Evolutionary conservation across 1,284 basidiomycete species (phyloP), one percentile per base, ranked within the genome.

Genomic region (Fomitopsis betulina): DNA sequence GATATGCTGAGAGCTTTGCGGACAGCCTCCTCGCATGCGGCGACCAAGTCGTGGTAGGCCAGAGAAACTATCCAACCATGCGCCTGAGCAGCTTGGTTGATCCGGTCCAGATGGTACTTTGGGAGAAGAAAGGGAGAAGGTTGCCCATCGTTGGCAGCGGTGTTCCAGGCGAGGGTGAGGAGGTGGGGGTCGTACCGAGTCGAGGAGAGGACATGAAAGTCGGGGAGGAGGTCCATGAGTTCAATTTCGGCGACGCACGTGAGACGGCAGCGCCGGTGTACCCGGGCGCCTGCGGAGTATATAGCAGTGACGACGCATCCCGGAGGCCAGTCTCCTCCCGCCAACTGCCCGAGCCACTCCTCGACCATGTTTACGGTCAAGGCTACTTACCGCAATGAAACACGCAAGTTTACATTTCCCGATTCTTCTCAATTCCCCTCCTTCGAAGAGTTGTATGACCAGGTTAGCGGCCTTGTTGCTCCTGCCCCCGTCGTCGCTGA

Each of bases 61-160:
- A 84, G 57, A 2, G 75, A 73, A 21, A 72, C 56, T 2, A 65
- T 37, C 86, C 87, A 88, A 8, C 65, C 72, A 66, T 87, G 81
- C n/a, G 65, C 62, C 27, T 69, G 62, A 1, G 81, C 78, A 10
- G 84, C 83, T 17, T 75, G 68, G 13, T 68, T 53, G 0, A 91
- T 76, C 38, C 89, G 81, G 49, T 86, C 80, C 55, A 77, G 67
- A 62, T 91, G 87, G 64, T 79, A 79, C 0, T 68, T 70, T 17
- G 89, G 79, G 0, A 91, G 72, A 25, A 90, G 72, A 63, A 83
- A 88, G 0, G 80, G 75, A 0, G 80, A 84, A 1, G 82, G 79
- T 0, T 61, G 57, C 1, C 66, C 71, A 21, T 74, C 75, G 53
- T 81, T 77, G 9, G 73, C 63, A 17, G 75, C 73, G 21, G 84